These are phyloP conservation scores for Cadophora luteo-olivacea DNA, from an alignment of 2,329 filamentous ascomycete species.

Conservation along the genomic window DNA sequence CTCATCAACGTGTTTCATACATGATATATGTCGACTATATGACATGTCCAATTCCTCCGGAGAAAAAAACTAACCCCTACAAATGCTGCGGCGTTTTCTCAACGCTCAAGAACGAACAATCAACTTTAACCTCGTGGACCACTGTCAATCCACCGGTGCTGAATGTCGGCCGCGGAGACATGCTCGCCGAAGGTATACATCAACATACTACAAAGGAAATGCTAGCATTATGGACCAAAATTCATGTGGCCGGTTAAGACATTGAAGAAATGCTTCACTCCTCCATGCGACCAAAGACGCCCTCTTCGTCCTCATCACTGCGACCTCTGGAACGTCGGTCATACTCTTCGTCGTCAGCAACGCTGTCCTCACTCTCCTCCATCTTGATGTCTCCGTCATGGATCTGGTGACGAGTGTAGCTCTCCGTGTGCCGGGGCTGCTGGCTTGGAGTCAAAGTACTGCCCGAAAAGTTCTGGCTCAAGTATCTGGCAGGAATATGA, in stretches of 20 bases:
- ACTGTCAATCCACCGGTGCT: conserved; percentile 66
- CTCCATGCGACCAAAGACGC: conserved; percentile 96
- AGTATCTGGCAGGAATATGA: conserved; percentile 80
- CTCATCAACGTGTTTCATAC: conserved; percentile 39
- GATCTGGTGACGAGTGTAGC: conserved; percentile 64
- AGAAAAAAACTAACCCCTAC: conserved; percentile 25
- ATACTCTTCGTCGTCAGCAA: conserved; percentile 70
- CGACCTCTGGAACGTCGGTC: conserved; percentile 64
- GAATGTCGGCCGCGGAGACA: conserved; percentile 68
- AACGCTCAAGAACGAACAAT: conserved; percentile 66
- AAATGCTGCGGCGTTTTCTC: conserved; percentile 54
- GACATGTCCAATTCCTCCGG: conserved; percentile 36
- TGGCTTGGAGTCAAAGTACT: conserved; percentile 61
- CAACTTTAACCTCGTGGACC: conserved; percentile 74
- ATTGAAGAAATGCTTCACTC: conserved; percentile 59
- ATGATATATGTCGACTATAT: conserved; percentile 39
- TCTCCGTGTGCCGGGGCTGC: conserved; percentile 69
- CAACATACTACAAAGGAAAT: conserved; percentile 40
- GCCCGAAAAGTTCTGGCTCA: conserved; percentile 66
- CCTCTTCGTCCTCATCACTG: conserved; percentile 90
- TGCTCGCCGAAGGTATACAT: conserved; percentile 57
- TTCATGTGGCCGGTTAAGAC: conserved; percentile 1
- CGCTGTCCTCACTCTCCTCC: conserved; percentile 68
- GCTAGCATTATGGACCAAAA: conserved; percentile 25
- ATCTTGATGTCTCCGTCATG: conserved; percentile 70